A percentile compares a stretch with the other conserved stretches of the same genome.
These are phyloP conservation scores for Suillus hirtellus DNA, from an alignment of 768 basidiomycete genomes.

Conservation along the genomic window DNA sequence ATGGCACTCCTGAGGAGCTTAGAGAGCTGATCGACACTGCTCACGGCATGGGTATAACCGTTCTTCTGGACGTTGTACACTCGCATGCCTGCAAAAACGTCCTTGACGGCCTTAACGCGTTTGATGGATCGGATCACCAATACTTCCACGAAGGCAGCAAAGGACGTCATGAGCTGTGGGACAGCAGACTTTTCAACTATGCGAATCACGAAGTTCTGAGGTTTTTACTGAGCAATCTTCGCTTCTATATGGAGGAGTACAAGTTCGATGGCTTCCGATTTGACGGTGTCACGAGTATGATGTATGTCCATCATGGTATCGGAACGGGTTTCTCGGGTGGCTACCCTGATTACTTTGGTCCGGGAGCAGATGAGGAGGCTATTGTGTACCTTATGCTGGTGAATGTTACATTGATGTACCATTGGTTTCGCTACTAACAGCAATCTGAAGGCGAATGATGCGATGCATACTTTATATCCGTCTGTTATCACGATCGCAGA, in stretches of 20 bases:
- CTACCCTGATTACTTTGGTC: conserved; percentile 97
- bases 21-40: conserved; percentile 95
- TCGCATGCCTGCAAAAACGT: conserved; percentile 99
- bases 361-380: conserved; percentile 79
- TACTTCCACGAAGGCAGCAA: conserved; percentile 95
- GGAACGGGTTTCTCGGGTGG: conserved; percentile 97
- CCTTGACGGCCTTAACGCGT: conserved; percentile 90
- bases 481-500: conserved; percentile 89
- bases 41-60: conserved; percentile 88
- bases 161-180: conserved; percentile 96
- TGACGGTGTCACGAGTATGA: conserved; percentile 99
- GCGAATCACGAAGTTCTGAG: conserved; percentile 90
- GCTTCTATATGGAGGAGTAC: conserved; percentile 95
- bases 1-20: conserved; percentile 92
- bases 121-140: conserved; percentile 95
- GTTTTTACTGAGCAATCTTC: conserved; percentile 92
- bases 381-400: conserved; percentile 98
- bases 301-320: conserved; percentile 98
- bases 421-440: neutral
- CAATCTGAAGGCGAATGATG: conserved; percentile 81
- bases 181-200: conserved; percentile 97
- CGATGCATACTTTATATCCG: conserved; percentile 82
- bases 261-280: conserved; percentile 98
- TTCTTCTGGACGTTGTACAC: conserved; percentile 96
- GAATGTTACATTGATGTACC: conserved; percentile 31